Conservation (phyloP, 768 basidiomycete genomes). For the Rhodotorula taiwanensis region DNA sequence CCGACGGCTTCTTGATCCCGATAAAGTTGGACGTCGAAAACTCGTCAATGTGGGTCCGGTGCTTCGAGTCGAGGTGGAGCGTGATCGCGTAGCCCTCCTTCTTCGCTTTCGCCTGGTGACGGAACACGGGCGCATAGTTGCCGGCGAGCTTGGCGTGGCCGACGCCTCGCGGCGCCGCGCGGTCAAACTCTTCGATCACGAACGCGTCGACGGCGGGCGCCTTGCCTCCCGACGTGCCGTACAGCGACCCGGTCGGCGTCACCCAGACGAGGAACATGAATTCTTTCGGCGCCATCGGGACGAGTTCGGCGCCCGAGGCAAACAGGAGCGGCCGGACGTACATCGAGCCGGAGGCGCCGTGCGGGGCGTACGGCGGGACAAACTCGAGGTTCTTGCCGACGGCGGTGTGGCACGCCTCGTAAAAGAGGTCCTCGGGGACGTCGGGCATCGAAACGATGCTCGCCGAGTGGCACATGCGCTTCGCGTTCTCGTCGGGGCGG, state of each 20-base stretch:
- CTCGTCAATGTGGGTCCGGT: slow-evolving; percentile 39
- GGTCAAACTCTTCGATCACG: slow-evolving; percentile 38
- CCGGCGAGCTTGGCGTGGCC: slow-evolving; percentile 26
- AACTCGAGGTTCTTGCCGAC: slow-evolving; percentile 39
- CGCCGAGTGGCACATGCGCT: slow-evolving; percentile 24
- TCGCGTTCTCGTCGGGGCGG: slow-evolving; percentile 39
- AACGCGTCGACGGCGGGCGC: slow-evolving; percentile 38
- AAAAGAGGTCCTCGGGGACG: slow-evolving; percentile 35
- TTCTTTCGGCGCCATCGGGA: slow-evolving; percentile 31
- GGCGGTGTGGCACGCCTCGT: slow-evolving; percentile 32
- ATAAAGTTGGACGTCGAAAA: slow-evolving; percentile 41
- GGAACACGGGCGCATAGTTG: slow-evolving; percentile 31
- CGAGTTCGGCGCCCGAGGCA: slow-evolving; percentile 34
- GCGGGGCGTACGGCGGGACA: slow-evolving; percentile 36
- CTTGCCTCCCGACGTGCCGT: slow-evolving; percentile 34
- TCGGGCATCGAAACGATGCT: slow-evolving; percentile 38
- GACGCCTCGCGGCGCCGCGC: slow-evolving; percentile 39
- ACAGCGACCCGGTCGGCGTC: slow-evolving; percentile 39
- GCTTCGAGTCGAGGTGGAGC: slow-evolving; percentile 38
- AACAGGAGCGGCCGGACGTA: slow-evolving; percentile 30
- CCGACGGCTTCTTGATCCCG: slow-evolving; percentile 22
- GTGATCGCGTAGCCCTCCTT: slow-evolving; percentile 40
- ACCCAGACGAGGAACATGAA: slow-evolving; percentile 38
- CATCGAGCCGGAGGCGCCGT: slow-evolving; percentile 30
- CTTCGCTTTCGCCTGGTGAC: slow-evolving; percentile 32